Base-by-base conservation (phyloP, 192 early-diverging fungal genomes). In the Dissophora globulifera region DNA sequence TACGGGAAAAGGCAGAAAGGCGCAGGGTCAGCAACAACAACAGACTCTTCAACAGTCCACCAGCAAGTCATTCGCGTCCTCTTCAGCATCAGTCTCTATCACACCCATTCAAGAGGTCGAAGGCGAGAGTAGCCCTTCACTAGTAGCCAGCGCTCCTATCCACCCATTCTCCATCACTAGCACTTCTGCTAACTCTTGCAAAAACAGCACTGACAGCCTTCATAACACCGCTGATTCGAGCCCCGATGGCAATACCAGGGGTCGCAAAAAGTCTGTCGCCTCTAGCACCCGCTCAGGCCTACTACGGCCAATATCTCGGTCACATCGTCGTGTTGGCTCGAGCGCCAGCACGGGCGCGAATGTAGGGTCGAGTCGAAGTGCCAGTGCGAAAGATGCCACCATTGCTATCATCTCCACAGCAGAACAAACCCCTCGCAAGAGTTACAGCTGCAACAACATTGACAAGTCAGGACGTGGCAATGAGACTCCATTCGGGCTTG, bases 241-340 rank as follows among this genome's bases (percentile, higher is more conserved):
- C 52, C 16, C 43, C 48, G 27, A 31, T 25, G 22, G 4, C 15
- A 33, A 22, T 19, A 19, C 45, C 15, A 67, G 50, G 31, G 4
- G 42, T 17, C 47, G 46, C 4, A 59, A 59, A 32, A 68, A 59
- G 17, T 47, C 57, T 0, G 8, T 43, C n/a, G 48, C 48, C 15
- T 15, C 49, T 23, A 45, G 54, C 27, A 41, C 32, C n/a, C 58
- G 58, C 1, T 48, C 68, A 5, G 53, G 47, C 15, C 9, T 55
- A 0, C 19, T 70, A 1, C 26, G 51, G 22, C 62, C 68, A 0
- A 32, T 61, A 19, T 61, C 59, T 35, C 58, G 68, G 17, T 46
- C 59, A 1, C 68, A 61, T 11, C 58, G 68, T 30, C 58, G 59
- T 19, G 46, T 62, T 23, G 68, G 59, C 8, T 53, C 59, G 1